Percentiles rank a stretch among this genome's conserved stretches.
Conservation (phyloP, 2,329 filamentous ascomycete species). For the Phaeoacremonium minimum region DNA sequence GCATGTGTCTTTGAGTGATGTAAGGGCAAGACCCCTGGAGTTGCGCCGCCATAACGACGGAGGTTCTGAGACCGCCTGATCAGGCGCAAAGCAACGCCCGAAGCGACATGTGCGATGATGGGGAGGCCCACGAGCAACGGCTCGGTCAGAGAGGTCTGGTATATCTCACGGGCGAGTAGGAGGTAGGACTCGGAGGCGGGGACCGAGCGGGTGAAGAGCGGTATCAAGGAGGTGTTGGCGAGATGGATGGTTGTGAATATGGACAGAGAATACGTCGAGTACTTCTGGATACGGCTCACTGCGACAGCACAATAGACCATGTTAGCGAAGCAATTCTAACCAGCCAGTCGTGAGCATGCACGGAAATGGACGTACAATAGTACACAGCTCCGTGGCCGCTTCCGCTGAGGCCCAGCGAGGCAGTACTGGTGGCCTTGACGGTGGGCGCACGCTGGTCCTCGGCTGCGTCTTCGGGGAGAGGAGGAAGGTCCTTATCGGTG, state of each 20-base stretch:
- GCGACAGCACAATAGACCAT: too few relatives aligned
- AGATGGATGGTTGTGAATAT: slow-evolving; percentile 75
- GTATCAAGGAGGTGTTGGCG: slow-evolving; percentile 77
- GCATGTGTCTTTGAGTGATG: slow-evolving; percentile 24
- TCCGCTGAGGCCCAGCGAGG: slow-evolving; percentile 54
- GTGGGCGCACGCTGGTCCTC: slow-evolving; percentile 8
- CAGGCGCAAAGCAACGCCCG: slow-evolving; percentile 73
- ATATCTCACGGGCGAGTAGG: slow-evolving; percentile 85
- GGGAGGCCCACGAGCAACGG: slow-evolving; percentile 75
- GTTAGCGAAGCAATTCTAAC: too few relatives aligned
- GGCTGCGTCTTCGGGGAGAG: slow-evolving; percentile 27
- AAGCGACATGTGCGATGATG: slow-evolving; percentile 68
- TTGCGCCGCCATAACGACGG: slow-evolving; percentile 69
- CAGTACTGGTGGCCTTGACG: slow-evolving; percentile 25
- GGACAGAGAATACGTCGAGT: slow-evolving; percentile 81
- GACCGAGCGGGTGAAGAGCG: slow-evolving; percentile 68
- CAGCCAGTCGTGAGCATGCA: slow-evolving; percentile 15
- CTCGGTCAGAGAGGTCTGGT: slow-evolving; percentile 79
- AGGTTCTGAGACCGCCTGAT: slow-evolving; percentile 69
- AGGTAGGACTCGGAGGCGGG: slow-evolving; percentile 77
- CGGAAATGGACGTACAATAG: slow-evolving; percentile 55
- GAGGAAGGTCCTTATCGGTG: slow-evolving; percentile 40
- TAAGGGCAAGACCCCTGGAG: slow-evolving; percentile 42
- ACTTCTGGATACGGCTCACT: slow-evolving; percentile 75
- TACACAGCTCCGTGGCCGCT: slow-evolving; percentile 65